Evolutionary conservation across 2,329 filamentous ascomycete genomes (phyloP).

Genomic region (Mollisiaceae sp.): DNA sequence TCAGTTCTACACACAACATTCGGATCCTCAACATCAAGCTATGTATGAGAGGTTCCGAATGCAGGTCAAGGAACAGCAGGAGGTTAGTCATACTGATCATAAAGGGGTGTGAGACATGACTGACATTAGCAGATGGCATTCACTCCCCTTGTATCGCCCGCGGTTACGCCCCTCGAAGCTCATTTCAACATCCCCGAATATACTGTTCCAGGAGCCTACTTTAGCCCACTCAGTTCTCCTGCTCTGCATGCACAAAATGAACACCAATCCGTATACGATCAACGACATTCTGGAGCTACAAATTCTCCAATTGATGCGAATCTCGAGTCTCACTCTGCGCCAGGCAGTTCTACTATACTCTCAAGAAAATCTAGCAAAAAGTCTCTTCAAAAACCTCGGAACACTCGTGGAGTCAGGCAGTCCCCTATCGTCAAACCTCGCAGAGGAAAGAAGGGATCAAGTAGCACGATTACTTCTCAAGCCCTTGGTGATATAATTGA

Average conservation of each 20-base stretch:
- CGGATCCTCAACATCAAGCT: constrained; percentile 58
- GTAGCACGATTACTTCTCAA: constrained; percentile 50
- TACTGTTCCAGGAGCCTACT: constrained; percentile 72
- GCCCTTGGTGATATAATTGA: constrained; percentile 45
- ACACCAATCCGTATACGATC: constrained; percentile 46
- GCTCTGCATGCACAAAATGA: constrained; percentile 76
- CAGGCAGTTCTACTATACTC: constrained; percentile 31
- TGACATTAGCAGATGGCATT: constrained; percentile 66
- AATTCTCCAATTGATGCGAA: constrained; percentile 42
- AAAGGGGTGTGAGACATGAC: constrained; percentile 14
- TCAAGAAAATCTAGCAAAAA: constrained; percentile 36
- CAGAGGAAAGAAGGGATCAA: constrained; percentile 50
- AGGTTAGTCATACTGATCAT: constrained; percentile 38
- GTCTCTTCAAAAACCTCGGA: constrained; percentile 34
- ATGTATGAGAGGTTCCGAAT: constrained; percentile 67
- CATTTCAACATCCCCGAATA: constrained; percentile 62
- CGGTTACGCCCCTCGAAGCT: constrained; percentile 78
- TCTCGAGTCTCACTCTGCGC: constrained; percentile 37
- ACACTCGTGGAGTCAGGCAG: constrained; percentile 43
- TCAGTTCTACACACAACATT: constrained; percentile 62
- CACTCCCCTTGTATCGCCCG: constrained; percentile 82
- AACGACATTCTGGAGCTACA: constrained; percentile 45
- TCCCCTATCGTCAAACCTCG: constrained; percentile 47
- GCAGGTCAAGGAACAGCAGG: constrained; percentile 70
- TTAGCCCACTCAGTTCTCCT: constrained; percentile 82